Base-by-base conservation (phyloP, 2,329 filamentous ascomycete species). In the Blumeriella jaapii region DNA sequence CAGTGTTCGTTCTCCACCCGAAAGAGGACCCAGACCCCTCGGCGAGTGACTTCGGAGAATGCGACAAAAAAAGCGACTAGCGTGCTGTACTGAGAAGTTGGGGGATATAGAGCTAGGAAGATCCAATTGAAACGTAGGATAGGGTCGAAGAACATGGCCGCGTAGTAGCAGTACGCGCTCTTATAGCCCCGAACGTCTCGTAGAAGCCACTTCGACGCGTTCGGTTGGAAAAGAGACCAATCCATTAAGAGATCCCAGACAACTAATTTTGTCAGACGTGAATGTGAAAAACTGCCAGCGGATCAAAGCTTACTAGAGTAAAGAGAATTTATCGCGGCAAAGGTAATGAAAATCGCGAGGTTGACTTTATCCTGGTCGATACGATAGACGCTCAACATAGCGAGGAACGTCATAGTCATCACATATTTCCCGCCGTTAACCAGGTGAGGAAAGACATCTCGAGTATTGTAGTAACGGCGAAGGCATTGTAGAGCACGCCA, bases 1-100 rank as follows among this genome's bases (percentile, higher is more conserved):
- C 86, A 94, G 60, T 98, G 91, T 52, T 98, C 91, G 57, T 98
- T 98, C 59, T 98, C 91, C 16, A 98, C 87, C 25, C 91, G 83
- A 56, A 98, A 82, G 3, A 96, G 65, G 0, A 81, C 78, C 91
- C 91, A 98, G 54, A 95, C 74, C 42, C 85, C 87, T 55, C 91
- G 68, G 19, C 91, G 75, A n/a, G 73, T 68, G 14, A 93, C 74
- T 56, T 98, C 91, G 6, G 78, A 73, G 3, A 95, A 62, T 2
- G 73, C 69, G 11, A 95, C 74, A 18, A 82, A 48, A 58, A 96
- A 96, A 1, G 83, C 86, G 4, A 86, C 71, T 2, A 86, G 57
- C 3, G 82, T 82, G 1, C 81, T 89, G 57, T 96, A 87, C 52
- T 95, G 86, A 0, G 78, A 60, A 51, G 93, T 69, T 42, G 79